A percentile compares a stretch with the other conserved stretches of the same genome.
Evolutionary conservation across 176 grass and related monocot species (phyloP).

Genomic region (Zea luxurians): DNA sequence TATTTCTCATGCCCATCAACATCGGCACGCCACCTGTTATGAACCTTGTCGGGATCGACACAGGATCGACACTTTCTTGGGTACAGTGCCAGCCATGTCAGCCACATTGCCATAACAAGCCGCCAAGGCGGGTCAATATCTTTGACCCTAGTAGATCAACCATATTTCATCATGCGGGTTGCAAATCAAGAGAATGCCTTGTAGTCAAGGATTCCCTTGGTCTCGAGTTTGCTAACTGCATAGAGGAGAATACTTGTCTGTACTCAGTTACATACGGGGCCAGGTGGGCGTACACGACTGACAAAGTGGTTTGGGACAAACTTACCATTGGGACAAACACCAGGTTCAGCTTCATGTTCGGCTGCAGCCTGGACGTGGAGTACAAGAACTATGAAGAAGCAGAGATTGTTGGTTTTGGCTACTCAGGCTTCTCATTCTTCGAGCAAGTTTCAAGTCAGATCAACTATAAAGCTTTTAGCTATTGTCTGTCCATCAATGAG

Average conservation of each 20-base stretch:
- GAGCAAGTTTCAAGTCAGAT: neutral
- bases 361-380: neutral
- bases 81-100: neutral
- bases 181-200: neutral
- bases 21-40: neutral
- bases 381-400: neutral
- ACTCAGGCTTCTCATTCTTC: neutral
- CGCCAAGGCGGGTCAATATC: no score
- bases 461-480: no score
- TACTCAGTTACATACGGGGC: neutral
- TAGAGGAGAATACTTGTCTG: neutral
- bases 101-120: neutral
- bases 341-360: neutral
- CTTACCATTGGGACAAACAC: neutral
- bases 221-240: neutral
- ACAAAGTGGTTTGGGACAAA: neutral
- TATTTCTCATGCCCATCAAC: no score
- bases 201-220: neutral
- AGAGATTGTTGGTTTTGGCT: neutral
- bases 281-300: neutral
- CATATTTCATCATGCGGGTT: neutral
- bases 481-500: neutral
- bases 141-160: neutral
- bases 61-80: neutral
- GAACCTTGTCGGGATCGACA: neutral